These are phyloP conservation scores for Eimeria sp. DNA, from an alignment of 169 alveolate species.

Conservation along the genomic window DNA sequence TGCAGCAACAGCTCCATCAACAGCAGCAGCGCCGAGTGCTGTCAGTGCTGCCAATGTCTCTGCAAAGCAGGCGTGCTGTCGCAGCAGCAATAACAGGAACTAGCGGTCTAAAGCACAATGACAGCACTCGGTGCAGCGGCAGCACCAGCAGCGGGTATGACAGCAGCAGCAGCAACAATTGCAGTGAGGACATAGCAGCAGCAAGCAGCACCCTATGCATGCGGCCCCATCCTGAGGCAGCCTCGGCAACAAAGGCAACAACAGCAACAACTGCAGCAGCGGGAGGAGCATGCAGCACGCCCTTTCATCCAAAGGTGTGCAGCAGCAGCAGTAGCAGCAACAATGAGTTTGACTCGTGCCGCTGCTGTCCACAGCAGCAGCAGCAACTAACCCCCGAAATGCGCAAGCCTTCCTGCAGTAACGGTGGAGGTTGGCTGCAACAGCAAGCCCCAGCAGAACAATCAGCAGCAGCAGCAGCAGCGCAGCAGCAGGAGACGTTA, in stretches of 20 bases:
- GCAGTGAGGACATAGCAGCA: background rate
- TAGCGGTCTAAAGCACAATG: background rate
- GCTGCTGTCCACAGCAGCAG: background rate
- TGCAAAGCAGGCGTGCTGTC: constrained; percentile 11
- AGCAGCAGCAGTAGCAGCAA: constrained; percentile 49
- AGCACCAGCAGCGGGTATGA: background rate
- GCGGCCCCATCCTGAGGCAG: background rate
- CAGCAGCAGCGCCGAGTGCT: background rate
- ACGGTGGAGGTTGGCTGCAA: background rate
- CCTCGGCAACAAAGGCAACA: background rate
- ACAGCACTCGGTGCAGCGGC: background rate
- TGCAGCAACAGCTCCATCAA: too few species aligned
- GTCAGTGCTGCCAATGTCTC: background rate
- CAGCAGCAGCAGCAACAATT: constrained; percentile 11
- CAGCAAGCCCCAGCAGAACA: background rate
- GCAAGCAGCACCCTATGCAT: background rate
- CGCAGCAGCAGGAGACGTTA: background rate
- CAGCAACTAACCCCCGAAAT: background rate
- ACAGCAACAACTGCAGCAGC: constrained; percentile 53
- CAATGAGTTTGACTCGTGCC: background rate
- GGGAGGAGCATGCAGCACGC: background rate
- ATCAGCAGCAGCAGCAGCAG: constrained; percentile 30
- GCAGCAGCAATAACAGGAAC: background rate
- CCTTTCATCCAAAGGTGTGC: background rate
- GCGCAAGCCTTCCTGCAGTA: too few species aligned